phyloP scores from a whole-genome alignment of 441 rosid genomes.

The Isatis lusitanica region DNA sequence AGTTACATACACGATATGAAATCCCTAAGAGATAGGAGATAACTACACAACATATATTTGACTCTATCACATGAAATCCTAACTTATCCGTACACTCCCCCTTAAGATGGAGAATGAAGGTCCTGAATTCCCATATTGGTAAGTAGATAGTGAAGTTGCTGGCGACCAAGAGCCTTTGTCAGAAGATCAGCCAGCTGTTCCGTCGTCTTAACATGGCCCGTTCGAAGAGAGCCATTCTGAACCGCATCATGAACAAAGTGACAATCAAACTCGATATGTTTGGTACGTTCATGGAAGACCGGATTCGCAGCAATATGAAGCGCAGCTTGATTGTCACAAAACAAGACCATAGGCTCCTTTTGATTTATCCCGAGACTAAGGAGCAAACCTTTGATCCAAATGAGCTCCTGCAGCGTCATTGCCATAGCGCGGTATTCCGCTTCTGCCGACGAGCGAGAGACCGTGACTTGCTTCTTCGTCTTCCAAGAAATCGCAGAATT shows the following conservation, averaged over 20 bases:
- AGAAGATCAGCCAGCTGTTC: too few species aligned
- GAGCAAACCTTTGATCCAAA: not conserved
- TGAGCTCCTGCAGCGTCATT: not conserved
- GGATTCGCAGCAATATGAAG: not conserved
- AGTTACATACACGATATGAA: too few species aligned
- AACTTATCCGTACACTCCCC: too few species aligned
- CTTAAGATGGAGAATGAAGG: too few species aligned
- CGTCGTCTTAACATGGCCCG: too few species aligned
- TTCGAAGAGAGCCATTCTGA: too few species aligned
- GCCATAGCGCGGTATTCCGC: not conserved
- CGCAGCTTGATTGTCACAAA: not conserved
- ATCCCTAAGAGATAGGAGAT: too few species aligned
- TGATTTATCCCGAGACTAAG: not conserved
- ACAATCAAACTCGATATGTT: not conserved
- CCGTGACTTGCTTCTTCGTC: not conserved
- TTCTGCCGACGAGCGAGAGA: not conserved
- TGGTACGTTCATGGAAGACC: not conserved
- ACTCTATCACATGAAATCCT: too few species aligned
- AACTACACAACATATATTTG: too few species aligned
- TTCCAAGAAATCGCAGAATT: not conserved
- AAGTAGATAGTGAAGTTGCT: too few species aligned
- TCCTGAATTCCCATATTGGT: too few species aligned
- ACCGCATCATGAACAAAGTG: not conserved
- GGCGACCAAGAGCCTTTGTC: too few species aligned
- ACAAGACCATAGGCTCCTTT: rapidly evolving